Base-by-base conservation (phyloP, 495 filamentous ascomycete genomes). In the Tuber microsphaerosporum region DNA sequence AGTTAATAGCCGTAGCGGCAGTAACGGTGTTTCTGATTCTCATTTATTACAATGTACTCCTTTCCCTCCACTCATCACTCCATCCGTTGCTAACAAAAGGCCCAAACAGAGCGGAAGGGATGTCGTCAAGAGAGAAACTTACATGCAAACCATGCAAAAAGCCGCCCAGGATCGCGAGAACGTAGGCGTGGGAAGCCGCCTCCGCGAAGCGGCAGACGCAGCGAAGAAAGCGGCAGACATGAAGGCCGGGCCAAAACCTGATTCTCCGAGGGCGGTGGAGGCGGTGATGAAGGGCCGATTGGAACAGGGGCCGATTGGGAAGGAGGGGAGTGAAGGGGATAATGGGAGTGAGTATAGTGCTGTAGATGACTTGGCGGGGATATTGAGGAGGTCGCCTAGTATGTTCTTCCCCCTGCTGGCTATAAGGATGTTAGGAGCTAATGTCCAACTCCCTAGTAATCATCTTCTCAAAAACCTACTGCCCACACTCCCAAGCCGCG, bases 401-500 rank as follows among this genome's bases (percentile, higher is more conserved):
- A 71, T 71, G 74, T 61, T 12, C 46, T 26, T 39, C 5, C 31
- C 6, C 37, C 22, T 56, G 69, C 19, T 26, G 10, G 69, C 51
- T 72, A n/a, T 5, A 44, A 22, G 9, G 26, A 12, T 17, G n/a
- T 3, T 2, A 5, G 26, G 31, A 68, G 19, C 69, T 72, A 69
- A 51, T 3, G 1, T 43, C 14, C 22, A 42, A 8, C 17, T 12
- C 8, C 0, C n/a, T 81, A 94, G 92, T 97, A 71, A 92, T 97
- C 81, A 92, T 99, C 72, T 97, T 98, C 86, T 97, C 93, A 73
- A 98, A 98, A 84, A 89, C 91, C 2, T 97, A 93, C 84, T 99
- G 95, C 84, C 93, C 91, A 0, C 90, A 89, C 85, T 97, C 94
- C 69, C 88, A 87, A 76, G 89, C 87, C 77, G 95, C 94, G 20